phyloP scores from a whole-genome alignment of 1,284 basidiomycete genomes.

The Volvariella volvacea region DNA sequence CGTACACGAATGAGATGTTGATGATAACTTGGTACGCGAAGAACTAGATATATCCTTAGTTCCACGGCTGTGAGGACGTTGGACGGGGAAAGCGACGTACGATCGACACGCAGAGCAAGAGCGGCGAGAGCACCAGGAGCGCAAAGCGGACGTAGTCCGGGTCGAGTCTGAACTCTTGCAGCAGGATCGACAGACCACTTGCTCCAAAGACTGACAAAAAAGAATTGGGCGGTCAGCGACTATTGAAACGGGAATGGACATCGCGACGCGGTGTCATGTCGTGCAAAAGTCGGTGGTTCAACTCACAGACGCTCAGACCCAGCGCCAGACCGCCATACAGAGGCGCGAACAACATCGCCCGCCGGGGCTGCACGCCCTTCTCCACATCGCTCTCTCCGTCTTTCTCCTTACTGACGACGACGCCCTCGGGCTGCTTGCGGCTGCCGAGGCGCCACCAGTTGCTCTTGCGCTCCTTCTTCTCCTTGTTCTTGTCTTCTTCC shows the following conservation, averaged over 20 bases:
- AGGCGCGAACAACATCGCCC: slow-evolving; percentile 65
- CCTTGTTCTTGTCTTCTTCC: slow-evolving; percentile 11
- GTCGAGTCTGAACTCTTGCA: slow-evolving; percentile 68
- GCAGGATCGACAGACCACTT: slow-evolving; percentile 48
- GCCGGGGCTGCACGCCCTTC: slow-evolving; percentile 35
- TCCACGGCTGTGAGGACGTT: slow-evolving; percentile 1
- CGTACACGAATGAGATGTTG: slow-evolving; percentile 51
- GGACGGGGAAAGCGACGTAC: slow-evolving; percentile 33
- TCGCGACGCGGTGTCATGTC: background rate
- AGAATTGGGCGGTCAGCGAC: slow-evolving; percentile 1
- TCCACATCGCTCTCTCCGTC: slow-evolving; percentile 35
- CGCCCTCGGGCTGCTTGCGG: slow-evolving; percentile 6
- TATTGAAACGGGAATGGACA: background rate
- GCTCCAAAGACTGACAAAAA: slow-evolving; percentile 49
- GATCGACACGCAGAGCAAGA: slow-evolving; percentile 67
- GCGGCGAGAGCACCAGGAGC: slow-evolving; percentile 56
- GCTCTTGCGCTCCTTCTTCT: slow-evolving; percentile 12
- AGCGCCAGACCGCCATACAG: slow-evolving; percentile 71
- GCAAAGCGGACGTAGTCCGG: slow-evolving; percentile 55
- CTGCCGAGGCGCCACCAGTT: background rate
- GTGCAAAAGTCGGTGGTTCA: background rate
- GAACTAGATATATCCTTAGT: slow-evolving; percentile 29
- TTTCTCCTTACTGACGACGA: slow-evolving; percentile 16
- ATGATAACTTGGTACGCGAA: slow-evolving; percentile 58
- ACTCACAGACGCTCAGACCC: slow-evolving; percentile 56